Base-by-base conservation (phyloP, 2,329 filamentous ascomycete species). In the Endocalyx cinctus region DNA sequence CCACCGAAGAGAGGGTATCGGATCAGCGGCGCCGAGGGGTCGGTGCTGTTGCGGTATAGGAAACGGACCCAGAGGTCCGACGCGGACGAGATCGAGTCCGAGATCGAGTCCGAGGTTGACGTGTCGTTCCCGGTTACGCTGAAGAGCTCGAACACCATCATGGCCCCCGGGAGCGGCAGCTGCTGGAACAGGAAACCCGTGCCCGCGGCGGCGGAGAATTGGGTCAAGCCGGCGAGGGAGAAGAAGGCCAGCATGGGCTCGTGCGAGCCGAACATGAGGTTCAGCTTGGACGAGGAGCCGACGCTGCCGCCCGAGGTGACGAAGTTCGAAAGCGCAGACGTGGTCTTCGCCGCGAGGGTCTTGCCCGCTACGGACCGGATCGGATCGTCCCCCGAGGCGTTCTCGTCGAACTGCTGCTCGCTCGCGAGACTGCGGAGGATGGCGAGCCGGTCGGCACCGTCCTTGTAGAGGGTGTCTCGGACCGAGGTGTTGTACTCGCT, bases 111-210 rank as follows among this genome's bases (percentile, higher is more conserved):
- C 8, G 20, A 8, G n/a, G 20, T 23, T 3, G 50, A 37, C 38
- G 38, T 16, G 17, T 44, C 41, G 10, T 42, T 42, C 10, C 58
- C 55, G 20, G 66, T 55, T 23, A 8, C 20, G 13, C 62, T 65
- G 39, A 69, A 69, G 5, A 80, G 56, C 62, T 95, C 88, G 52
- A 92, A 88, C 0, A 75, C 66, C 71, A 94, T 82, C 25, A 77
- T 73, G 1, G 79, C 81, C 0, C 87, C 87, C 23, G 87, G 86
- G 43, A 81, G 71, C 0, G 84, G 79, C 11, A 78, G 43, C 43
- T 53, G 19, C 38, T 51, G 28, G 52, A 64, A 70, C 0, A 79
- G 55, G 4, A 72, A 66, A n/a, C 62, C 68, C 51, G 79, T 77
- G n/a, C 62, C 68, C 51, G 79, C 77, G 32, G 77, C 55, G 1